Evolutionary conservation across 148 eudicot genomes (phyloP).

Genomic region (Cornus suecica): DNA sequence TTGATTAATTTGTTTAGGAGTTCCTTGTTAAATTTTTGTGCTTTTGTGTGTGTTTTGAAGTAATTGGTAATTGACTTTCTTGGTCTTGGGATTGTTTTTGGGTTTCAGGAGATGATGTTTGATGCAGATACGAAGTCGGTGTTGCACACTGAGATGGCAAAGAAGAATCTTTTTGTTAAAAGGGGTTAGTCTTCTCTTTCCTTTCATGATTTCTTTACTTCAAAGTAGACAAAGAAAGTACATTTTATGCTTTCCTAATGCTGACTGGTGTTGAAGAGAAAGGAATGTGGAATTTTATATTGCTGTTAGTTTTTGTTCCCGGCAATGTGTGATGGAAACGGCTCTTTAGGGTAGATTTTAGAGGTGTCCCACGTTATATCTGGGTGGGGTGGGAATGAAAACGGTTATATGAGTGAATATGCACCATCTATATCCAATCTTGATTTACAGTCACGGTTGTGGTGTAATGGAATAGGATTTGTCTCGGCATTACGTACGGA

Average conservation of each 20-base stretch:
- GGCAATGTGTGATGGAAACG: too few relatives aligned
- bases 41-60: not conserved
- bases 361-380: too few relatives aligned
- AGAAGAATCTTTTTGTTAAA: conserved; percentile 90
- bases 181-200: conserved; percentile 55
- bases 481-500: too few relatives aligned
- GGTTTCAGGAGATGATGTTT: conserved; percentile 68
- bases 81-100: not conserved
- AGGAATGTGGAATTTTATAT: not conserved
- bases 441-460: too few relatives aligned
- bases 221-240: not conserved
- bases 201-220: not conserved
- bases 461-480: too few relatives aligned
- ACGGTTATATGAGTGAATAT: too few relatives aligned
- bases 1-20: too few relatives aligned
- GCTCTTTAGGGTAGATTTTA: too few relatives aligned
- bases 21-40: not conserved
- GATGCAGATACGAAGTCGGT: conserved; percentile 76
- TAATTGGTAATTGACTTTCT: not conserved
- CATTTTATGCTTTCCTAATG: not conserved
- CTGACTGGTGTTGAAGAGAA: not conserved
- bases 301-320: not conserved
- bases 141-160: conserved; percentile 95
- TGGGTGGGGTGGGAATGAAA: too few relatives aligned
- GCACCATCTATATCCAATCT: too few relatives aligned